A percentile compares a stretch with the other conserved stretches of the same genome.
Conservation (phyloP, 2,329 filamentous ascomycete genomes). For the Trichoderma sp. region DNA sequence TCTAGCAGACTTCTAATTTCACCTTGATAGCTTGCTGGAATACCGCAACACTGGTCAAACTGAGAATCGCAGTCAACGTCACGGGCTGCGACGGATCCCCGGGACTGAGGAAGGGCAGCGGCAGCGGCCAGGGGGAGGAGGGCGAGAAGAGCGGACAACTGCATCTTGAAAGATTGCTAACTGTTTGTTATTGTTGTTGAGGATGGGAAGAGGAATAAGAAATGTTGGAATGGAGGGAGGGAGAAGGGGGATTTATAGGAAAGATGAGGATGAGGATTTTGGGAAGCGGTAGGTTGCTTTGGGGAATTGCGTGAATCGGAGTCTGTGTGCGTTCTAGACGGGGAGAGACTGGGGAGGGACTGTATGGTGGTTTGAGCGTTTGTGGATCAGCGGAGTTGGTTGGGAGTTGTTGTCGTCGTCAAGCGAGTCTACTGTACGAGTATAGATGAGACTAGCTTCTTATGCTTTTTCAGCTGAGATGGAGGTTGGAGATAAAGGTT, state of each 20-base stretch:
- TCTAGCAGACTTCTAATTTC: no score
- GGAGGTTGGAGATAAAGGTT: background rate
- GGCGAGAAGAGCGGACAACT: background rate
- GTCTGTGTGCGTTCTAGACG: background rate
- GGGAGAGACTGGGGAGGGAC: background rate
- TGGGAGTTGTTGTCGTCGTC: background rate
- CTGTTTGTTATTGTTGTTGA: background rate
- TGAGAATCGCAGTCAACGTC: no score
- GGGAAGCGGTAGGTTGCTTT: background rate
- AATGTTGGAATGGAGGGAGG: background rate
- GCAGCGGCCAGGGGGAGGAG: background rate
- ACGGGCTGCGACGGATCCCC: no score
- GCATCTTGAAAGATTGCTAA: background rate
- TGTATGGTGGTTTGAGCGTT: slow-evolving; percentile 10
- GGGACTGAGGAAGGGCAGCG: background rate
- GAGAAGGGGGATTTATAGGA: background rate
- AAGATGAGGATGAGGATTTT: background rate
- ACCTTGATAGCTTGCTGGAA: no score
- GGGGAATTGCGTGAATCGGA: background rate
- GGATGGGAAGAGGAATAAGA: background rate
- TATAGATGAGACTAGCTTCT: background rate
- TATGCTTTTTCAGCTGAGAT: background rate
- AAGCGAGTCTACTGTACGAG: background rate
- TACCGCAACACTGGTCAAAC: no score
- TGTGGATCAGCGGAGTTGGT: background rate